phyloP scores from a whole-genome alignment of 2,329 filamentous ascomycete genomes.

The Xylariaceae sp. region DNA sequence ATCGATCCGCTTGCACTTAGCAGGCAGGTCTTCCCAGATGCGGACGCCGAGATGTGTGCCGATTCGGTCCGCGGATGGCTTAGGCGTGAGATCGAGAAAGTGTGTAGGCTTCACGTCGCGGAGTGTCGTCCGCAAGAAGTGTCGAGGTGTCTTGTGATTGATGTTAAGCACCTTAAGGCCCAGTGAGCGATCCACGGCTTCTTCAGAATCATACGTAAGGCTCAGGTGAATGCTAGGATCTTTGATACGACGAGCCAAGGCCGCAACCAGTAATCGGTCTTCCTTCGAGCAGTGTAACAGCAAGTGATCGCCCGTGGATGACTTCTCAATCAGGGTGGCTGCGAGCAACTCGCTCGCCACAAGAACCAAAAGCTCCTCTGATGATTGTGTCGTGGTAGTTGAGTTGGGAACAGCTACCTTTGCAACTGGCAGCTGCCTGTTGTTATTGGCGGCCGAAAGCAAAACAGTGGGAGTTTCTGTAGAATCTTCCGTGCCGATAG shows the following conservation, averaged over 20 bases:
- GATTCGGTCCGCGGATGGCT: neutral
- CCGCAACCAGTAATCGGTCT: neutral
- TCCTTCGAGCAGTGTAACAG: slow-evolving; percentile 1
- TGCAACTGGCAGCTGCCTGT: slow-evolving; percentile 17
- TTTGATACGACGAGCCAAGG: slow-evolving; percentile 1
- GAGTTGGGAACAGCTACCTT: neutral
- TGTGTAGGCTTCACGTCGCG: neutral
- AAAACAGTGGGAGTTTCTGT: neutral
- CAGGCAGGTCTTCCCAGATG: slow-evolving; percentile 1
- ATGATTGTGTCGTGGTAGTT: neutral
- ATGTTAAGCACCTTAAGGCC: neutral
- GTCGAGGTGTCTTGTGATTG: neutral
- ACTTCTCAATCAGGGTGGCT: neutral
- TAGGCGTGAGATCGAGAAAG: slow-evolving; percentile 5
- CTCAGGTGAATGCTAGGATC: neutral
- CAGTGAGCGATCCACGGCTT: neutral
- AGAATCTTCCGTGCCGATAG: neutral
- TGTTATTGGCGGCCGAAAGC: slow-evolving; percentile 1
- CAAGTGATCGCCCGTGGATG: neutral
- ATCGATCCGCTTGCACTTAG: slow-evolving; percentile 2
- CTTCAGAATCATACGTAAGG: neutral
- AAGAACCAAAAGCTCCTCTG: neutral
- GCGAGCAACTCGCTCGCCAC: slow-evolving; percentile 6
- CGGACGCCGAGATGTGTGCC: neutral
- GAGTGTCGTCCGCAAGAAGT: neutral